These are phyloP conservation scores for Cerioporus squamosus DNA, from an alignment of 1,284 basidiomycete species.

Conservation along the genomic window DNA sequence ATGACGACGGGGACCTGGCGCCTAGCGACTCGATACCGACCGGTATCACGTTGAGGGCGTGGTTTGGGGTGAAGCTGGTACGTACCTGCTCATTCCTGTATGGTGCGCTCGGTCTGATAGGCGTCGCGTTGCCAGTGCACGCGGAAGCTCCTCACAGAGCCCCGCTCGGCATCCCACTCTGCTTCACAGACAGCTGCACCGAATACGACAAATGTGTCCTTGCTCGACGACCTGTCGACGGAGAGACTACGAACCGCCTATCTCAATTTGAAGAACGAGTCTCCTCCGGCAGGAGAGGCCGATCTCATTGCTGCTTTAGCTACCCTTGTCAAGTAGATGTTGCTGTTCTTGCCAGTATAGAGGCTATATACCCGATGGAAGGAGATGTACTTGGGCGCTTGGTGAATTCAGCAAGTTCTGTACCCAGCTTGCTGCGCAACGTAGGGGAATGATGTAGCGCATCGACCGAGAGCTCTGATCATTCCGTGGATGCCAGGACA, in stretches of 20 bases:
- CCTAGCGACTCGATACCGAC: constrained; percentile 53
- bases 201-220: constrained; percentile 54
- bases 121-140: constrained; percentile 54
- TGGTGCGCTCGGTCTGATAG: neutral
- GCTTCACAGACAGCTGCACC: constrained; percentile 61
- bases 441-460: too few relatives aligned
- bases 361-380: neutral
- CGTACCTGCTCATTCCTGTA: neutral
- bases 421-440: too few relatives aligned
- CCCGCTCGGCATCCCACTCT: constrained; percentile 42
- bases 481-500: too few relatives aligned
- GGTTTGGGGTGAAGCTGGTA: constrained; percentile 88
- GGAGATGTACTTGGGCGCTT: too few relatives aligned
- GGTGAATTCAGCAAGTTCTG: too few relatives aligned
- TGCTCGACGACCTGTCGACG: constrained; percentile 67
- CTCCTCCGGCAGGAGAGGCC: constrained; percentile 29
- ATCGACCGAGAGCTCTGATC: too few relatives aligned
- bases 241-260: constrained; percentile 68
- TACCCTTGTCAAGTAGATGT: constrained; percentile 27
- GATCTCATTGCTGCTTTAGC: constrained; percentile 31
- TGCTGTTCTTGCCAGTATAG: too few relatives aligned
- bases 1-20: constrained; percentile 47
- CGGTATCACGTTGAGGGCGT: constrained; percentile 71
- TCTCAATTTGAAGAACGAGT: constrained; percentile 35
- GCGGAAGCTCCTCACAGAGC: constrained; percentile 52